phyloP scores from a whole-genome alignment of 116 monocot genomes.

The Phalaenopsis hybrid region DNA sequence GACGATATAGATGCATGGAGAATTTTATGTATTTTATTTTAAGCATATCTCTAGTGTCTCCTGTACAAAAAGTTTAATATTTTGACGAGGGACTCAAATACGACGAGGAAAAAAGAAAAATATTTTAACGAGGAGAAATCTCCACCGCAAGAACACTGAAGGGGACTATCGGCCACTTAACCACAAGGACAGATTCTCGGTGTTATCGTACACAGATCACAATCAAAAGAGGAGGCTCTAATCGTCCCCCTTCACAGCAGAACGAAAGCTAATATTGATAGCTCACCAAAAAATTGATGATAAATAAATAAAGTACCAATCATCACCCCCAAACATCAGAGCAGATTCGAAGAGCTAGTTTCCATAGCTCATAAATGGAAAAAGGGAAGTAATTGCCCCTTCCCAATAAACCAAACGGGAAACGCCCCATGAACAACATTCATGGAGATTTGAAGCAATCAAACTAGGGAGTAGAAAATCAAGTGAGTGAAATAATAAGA shows the following conservation, averaged over 20 bases:
- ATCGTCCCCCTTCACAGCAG: background rate
- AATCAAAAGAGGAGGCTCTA: background rate
- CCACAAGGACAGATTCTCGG: background rate
- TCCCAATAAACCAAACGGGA: background rate
- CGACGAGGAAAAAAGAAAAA: background rate
- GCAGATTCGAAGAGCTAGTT: background rate
- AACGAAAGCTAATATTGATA: background rate
- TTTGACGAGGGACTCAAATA: background rate
- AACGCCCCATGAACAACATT: background rate
- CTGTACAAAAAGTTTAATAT: no score
- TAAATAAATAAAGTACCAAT: background rate
- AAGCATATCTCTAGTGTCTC: no score
- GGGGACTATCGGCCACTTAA: background rate
- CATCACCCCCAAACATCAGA: background rate
- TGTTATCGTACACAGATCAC: background rate
- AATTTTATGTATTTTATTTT: no score
- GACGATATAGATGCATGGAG: no score
- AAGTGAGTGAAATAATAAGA: background rate
- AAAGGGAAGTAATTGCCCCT: background rate
- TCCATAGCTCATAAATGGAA: background rate
- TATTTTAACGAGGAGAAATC: no score
- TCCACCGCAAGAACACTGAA: background rate
- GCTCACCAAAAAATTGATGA: background rate
- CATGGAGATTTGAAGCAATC: background rate
- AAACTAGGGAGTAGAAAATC: background rate